phyloP scores from a whole-genome alignment of 106 monocot genomes.

The Allium sativum region DNA sequence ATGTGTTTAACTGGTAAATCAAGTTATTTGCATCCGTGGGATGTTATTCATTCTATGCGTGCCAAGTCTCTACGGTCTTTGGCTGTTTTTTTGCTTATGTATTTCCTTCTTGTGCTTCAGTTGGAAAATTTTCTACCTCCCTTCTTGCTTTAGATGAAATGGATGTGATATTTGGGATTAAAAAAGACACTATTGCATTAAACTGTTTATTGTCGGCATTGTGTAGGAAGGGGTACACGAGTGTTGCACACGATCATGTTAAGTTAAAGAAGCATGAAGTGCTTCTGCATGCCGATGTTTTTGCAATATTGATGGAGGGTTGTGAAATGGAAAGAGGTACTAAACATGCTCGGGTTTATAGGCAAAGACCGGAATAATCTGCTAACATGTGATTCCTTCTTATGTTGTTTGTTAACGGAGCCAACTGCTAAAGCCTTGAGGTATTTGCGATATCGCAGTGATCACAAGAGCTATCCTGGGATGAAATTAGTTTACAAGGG shows the following conservation, averaged over 20 bases:
- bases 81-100: constrained; percentile 76
- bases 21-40: constrained; percentile 54
- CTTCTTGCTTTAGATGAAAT: constrained; percentile 38
- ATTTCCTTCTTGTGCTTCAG: constrained; percentile 46
- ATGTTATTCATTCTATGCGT: constrained; percentile 40
- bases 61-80: constrained; percentile 40
- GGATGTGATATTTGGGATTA: constrained; percentile 21
- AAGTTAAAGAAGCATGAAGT: neutral
- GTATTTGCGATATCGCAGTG: constrained; percentile 21
- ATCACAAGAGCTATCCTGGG: constrained; percentile 40
- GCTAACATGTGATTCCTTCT: constrained; percentile 66
- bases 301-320: constrained; percentile 75
- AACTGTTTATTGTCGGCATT: constrained; percentile 65
- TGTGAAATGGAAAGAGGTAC: constrained; percentile 55
- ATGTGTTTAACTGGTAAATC: constrained; percentile 38
- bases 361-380: constrained; percentile 49
- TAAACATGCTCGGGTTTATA: constrained; percentile 10
- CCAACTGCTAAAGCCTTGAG: constrained; percentile 15
- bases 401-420: constrained; percentile 22
- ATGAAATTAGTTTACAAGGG: constrained; percentile 42
- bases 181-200: constrained; percentile 36
- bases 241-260: too few species aligned
- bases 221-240: constrained; percentile 42
- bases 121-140: constrained; percentile 23
- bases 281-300: constrained; percentile 51